Base-by-base conservation (phyloP, 2,329 filamentous ascomycete species). In the Didymella exigua region DNA sequence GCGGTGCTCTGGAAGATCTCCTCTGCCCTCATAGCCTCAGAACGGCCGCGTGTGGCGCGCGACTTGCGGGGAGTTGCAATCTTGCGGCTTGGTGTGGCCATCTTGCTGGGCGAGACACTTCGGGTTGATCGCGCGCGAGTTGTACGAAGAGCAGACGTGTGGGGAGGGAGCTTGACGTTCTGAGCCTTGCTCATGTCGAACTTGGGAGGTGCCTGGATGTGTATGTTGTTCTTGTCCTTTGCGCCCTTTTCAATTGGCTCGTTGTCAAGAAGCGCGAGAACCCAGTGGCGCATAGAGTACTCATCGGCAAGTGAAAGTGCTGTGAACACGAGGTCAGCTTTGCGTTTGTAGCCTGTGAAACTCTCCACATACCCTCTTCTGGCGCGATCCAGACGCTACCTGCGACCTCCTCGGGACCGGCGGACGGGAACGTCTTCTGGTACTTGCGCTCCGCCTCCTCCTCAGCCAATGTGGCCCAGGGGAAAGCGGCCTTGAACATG, bases 301-400 rank as follows among this genome's bases (percentile, higher is more conserved):
- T 98, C 93, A 40, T 90, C 86, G 46, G 93, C 90, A 11, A 99
- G 83, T 54, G 84, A 79, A 38, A 99, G 83, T 30, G 95, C 95
- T 85, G 86, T 78, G 42, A n/a, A 54, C 23, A 10, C 41, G 54
- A 67, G 40, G 54, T 71, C 41, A 71, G 64, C 46, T 36, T 19
- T 40, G 41, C 45, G 30, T 33, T 36, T n/a, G 30, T n/a, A 7
- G 7, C 9, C 11, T 26, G 8, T 9, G 8, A 21, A 26, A 29
- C 31, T 26, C 8, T 24, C 34, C 26, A 69, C 70, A 54, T 79
- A 89, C 86, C 86, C 72, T 85, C 79, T 62, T 88, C 82, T 5
- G 93, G 92, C 41, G 91, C 86, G 45, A 98, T 93, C 95, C 95
- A 99, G 47, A 99, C 86, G 75, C 97, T 99, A 40, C 95, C 95